Base-by-base conservation (phyloP, 148 eudicot species). In the Persicaria maculosa region DNA sequence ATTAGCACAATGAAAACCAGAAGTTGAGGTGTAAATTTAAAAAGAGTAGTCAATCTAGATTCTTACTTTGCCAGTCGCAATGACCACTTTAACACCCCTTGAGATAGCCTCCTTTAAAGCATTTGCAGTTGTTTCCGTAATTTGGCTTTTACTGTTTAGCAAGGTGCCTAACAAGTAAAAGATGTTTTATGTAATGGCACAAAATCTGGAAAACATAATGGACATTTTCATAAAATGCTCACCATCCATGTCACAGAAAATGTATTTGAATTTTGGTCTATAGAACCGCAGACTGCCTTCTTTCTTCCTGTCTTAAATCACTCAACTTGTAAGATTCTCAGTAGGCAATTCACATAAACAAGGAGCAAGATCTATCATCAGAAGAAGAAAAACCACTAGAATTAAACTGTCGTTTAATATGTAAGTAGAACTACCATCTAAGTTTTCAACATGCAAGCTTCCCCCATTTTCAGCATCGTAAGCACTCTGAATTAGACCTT, bases 241-340 rank as follows among this genome's bases (percentile, higher is more conserved):
- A 94, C 98, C 98, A 87, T 94, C 98, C 97, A 94, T 87, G 81
- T 94, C 98, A 57, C 97, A 94, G 84, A 94, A 94, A 74, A 94
- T 90, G 79, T 88, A 90, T 77, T 87, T 84, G 79, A 86, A 92
- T 76, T 94, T 94, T 52, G 97, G 98, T 80, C 74, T 84, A 85
- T 93, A 94, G 75, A 94, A 90, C 16, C 93, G 88, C 20, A 88
- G 91, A 80, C 93, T 90, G 75, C 93, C 97, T 87, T 84, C 92
- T 88, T 88, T 91, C 84, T 87, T 94, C 92, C 98, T 94, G 96
- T 87, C 98, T 91, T 84, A 87, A 82, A 85, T 86, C 76, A 87
- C 81, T 80, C 81, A 76, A 82, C 61, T 78, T 57, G 81, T 89
- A 73, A 87, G 88, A 82, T 84, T 80, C 76, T 77, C 79, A 77